phyloP scores from a whole-genome alignment of 2,329 filamentous ascomycete genomes.

The Alternaria longipes region DNA sequence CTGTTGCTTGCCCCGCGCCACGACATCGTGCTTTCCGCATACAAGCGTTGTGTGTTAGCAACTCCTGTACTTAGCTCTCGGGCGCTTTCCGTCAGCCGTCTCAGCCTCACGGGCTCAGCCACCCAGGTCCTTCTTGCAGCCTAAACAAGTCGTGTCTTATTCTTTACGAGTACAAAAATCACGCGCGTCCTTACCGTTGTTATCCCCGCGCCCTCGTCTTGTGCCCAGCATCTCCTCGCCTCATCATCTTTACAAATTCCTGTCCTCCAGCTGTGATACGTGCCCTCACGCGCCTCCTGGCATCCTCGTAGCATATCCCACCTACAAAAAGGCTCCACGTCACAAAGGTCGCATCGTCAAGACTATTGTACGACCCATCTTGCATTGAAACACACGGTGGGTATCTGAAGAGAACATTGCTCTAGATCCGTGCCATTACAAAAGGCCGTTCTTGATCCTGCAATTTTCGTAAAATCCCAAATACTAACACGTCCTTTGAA shows the following conservation, averaged over 20 bases:
- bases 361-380: slow-evolving; percentile 3
- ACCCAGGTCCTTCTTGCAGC: background rate
- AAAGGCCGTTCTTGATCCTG: background rate
- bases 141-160: background rate
- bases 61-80: background rate
- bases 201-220: background rate
- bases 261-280: background rate
- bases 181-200: background rate
- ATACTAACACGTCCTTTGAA: background rate
- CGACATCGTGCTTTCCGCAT: slow-evolving; percentile 8
- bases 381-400: background rate
- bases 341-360: background rate
- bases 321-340: slow-evolving; percentile 15
- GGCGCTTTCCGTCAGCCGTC: background rate
- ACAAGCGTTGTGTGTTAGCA: background rate
- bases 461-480: too few relatives aligned
- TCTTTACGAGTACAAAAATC: background rate
- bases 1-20: slow-evolving; percentile 16
- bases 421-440: background rate
- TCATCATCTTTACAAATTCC: background rate
- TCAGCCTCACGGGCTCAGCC: slow-evolving; percentile 4
- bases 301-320: background rate
- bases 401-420: background rate
- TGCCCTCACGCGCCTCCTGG: slow-evolving; percentile 3
- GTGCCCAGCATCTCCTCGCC: background rate